Conservation (phyloP, 805 yeast species). For the Wickerhamiella vanderwaltii region DNA sequence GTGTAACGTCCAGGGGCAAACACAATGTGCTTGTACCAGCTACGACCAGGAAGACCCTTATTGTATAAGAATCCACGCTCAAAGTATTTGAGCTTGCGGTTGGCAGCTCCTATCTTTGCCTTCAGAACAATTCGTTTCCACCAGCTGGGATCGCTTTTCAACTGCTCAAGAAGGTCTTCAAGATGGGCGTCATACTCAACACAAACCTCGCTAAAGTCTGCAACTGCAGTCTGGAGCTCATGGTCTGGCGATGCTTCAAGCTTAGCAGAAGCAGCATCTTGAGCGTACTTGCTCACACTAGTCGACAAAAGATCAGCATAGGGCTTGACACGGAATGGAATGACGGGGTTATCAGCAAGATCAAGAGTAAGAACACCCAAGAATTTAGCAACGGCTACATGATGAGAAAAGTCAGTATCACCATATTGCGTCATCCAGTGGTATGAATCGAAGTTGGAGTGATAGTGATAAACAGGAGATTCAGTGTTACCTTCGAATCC, state of each 20-base stretch:
- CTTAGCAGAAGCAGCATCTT: neutral
- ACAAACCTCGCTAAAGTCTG: slow-evolving; percentile 26
- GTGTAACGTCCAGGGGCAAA: slow-evolving; percentile 49
- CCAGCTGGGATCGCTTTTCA: slow-evolving; percentile 66
- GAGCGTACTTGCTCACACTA: slow-evolving; percentile 27
- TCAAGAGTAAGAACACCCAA: slow-evolving; percentile 40
- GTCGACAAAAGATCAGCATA: slow-evolving; percentile 32
- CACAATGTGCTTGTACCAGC: slow-evolving; percentile 48
- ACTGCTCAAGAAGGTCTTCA: slow-evolving; percentile 36
- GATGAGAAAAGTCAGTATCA: slow-evolving; percentile 50
- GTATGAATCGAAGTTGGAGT: slow-evolving; percentile 60
- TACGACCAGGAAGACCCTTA: slow-evolving; percentile 39
- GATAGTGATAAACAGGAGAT: slow-evolving; percentile 62
- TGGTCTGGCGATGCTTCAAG: slow-evolving; percentile 13
- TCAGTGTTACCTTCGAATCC: slow-evolving; percentile 37
- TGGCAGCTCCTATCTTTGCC: slow-evolving; percentile 25
- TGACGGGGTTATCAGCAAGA: slow-evolving; percentile 38
- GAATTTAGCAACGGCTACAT: slow-evolving; percentile 43
- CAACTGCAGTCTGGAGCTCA: slow-evolving; percentile 17
- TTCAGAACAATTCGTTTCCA: slow-evolving; percentile 20
- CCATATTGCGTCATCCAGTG: slow-evolving; percentile 55
- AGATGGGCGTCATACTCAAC: slow-evolving; percentile 38
- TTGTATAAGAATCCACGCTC: slow-evolving; percentile 38
- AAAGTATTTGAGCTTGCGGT: slow-evolving; percentile 31
- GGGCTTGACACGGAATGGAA: slow-evolving; percentile 31